Conservation (phyloP, 1,139 yeast species). For the Yamadazyma kanchanaburiensis region DNA sequence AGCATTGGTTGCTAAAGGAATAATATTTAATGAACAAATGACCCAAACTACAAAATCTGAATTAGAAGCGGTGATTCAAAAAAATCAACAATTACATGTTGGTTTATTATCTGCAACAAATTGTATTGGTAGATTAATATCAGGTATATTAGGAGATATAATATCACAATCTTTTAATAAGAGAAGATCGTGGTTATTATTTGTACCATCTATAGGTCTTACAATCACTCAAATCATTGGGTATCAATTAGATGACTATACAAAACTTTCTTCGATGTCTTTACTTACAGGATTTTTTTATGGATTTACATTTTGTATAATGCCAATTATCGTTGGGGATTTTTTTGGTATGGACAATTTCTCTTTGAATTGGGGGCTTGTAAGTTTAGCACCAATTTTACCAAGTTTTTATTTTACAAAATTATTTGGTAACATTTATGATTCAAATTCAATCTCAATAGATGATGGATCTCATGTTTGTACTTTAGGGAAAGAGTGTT, state of each 20-base stretch:
- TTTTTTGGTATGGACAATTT: slow-evolving; percentile 53
- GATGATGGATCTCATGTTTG: slow-evolving; percentile 25
- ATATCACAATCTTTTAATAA: slow-evolving; percentile 39
- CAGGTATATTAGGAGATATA: slow-evolving; percentile 54
- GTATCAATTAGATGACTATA: slow-evolving; percentile 21
- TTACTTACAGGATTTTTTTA: slow-evolving; percentile 51
- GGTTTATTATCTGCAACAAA: slow-evolving; percentile 53
- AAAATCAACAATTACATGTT: slow-evolving; percentile 55
- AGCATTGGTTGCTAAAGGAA: slow-evolving; percentile 36
- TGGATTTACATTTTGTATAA: slow-evolving; percentile 55
- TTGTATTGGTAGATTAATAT: slow-evolving; percentile 48
- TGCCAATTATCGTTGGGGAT: slow-evolving; percentile 59
- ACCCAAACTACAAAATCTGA: slow-evolving; percentile 13
- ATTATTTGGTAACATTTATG: slow-evolving; percentile 52
- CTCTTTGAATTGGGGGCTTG: slow-evolving; percentile 58
- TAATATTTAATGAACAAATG: slow-evolving; percentile 12
- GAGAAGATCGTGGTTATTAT: slow-evolving; percentile 45
- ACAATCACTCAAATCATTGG: slow-evolving; percentile 43
- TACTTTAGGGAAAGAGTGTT: slow-evolving; percentile 39
- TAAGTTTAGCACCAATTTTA: slow-evolving; percentile 50
- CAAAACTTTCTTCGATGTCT: slow-evolving; percentile 35
- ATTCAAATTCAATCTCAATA: slow-evolving; percentile 30
- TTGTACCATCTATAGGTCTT: slow-evolving; percentile 43
- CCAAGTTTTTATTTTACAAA: slow-evolving; percentile 51
- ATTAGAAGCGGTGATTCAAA: slow-evolving; percentile 34